Base-by-base conservation (phyloP, 306 rosid species). In the Inga leiocalycina region DNA sequence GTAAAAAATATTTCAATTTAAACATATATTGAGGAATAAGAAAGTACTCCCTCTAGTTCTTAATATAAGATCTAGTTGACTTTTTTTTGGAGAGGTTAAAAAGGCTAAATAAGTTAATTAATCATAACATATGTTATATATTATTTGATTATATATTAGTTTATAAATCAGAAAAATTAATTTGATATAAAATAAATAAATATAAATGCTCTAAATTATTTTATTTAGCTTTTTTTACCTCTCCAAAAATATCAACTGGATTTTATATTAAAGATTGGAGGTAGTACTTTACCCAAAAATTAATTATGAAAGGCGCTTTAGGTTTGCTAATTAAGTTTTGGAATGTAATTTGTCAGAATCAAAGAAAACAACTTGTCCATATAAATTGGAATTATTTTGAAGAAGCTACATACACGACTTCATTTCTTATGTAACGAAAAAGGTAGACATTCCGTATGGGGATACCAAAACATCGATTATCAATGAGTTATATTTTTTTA, bases 161-260 rank as follows among this genome's bases (percentile, higher is more conserved):
- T 6, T 39, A 6, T 1, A 39, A 39, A 2, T 39, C 0, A 6
- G 0, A 39, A 1, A 39, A 39, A 39, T 39, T 39, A 39, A 0
- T 39, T 39, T 39, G 2, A 39, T 39, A 39, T 39, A 39, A 39
- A 39, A 39, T 6, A 6, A 1, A 37, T 39, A 39, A 6, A 39
- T 39, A 39, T 39, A 39, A 37, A 39, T 39, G 43, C 43, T 6
- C 8, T 39, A 39, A 39, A 39, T 1, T 6, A 6, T 6, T 39
- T 39, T 39, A 39, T 39, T 39, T 39, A 39, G 1, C 8, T 39
- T 39, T 1, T 1, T 37, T 39, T 5, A 6, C 0, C 5, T 37
- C 41, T 37, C 0, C 0, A 4, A 39, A 39, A 39, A 6, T 0
- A 6, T 6, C 0, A 39, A 39, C 0, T 6, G 0, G 1, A 1